Base-by-base conservation (phyloP, 2,329 filamentous ascomycete genomes). In the Aspergillus sp. region DNA sequence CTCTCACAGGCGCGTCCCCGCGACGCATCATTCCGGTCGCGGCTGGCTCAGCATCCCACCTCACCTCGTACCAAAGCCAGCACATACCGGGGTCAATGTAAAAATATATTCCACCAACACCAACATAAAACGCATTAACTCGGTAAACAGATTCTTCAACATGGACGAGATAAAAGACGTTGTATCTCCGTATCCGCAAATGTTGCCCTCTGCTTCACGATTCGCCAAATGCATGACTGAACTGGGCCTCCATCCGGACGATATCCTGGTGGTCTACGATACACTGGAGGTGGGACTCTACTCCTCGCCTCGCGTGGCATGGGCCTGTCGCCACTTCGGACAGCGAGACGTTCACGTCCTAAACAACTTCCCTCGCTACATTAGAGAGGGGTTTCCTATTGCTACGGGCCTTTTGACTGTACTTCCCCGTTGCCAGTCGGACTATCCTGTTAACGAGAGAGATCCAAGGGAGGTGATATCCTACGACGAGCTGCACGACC, bases 211-310 rank as follows among this genome's bases (percentile, higher is more conserved):
- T 0, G 56, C 66, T 4, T 22, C 47, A 2, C 58, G 65, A 8
- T 71, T 72, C 48, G 62, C 66, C 0, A 41, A 39, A 6, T 56
- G 36, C 30, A 62, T 70, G 60, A 47, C 55, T 2, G 41, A 47
- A 11, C 57, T 70, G 5, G 66, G 63, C 13, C 58, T 70, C 47
- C 57, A 5, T 11, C 60, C 60, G 8, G 58, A 65, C 11, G 68
- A 66, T 42, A 59, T 63, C n/a, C 53, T 72, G 2, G 67, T 72
- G 34, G 47, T 71, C 13, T 72, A 71, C 49, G 69, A 72, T 39
- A 50, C 67, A 3, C 53, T 64, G 1, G 68, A 71, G 7, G 57
- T 66, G 3, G 69, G 67, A 4, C 60, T 70, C 6, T 70, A 72
- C 48, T 66, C 58, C 6, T 65, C 69, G 0, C 69, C 69, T 17